Conservation (phyloP, 352 stramenopile species). For the Phytophthora lateralis region DNA sequence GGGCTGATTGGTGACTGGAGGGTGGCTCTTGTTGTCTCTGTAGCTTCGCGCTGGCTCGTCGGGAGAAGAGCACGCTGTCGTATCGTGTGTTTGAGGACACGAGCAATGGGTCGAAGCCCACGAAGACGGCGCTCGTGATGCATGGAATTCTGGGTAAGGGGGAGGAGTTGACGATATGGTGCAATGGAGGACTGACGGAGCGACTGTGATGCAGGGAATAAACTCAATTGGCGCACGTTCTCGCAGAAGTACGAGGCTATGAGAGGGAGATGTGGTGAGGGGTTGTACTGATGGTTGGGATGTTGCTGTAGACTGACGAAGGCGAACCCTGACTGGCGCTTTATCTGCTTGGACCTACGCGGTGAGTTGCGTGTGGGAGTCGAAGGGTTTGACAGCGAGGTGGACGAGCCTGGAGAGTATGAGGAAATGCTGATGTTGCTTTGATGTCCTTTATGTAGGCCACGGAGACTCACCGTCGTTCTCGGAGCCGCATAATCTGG, state of each 20-base stretch:
- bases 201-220: slow-evolving; percentile 61
- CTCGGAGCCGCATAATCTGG: slow-evolving; percentile 58
- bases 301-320: slow-evolving; percentile 52
- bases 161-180: neutral
- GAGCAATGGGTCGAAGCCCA: slow-evolving; percentile 35
- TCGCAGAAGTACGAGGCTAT: slow-evolving; percentile 55
- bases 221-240: slow-evolving; percentile 87
- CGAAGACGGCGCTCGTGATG: slow-evolving; percentile 79
- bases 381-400: no score
- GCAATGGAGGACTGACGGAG: slow-evolving; percentile 2
- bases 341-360: slow-evolving; percentile 70
- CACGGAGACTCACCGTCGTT: slow-evolving; percentile 82
- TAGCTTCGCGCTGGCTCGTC: slow-evolving; percentile 22
- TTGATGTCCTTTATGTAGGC: slow-evolving; percentile 27
- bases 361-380: slow-evolving; percentile 35
- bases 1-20: neutral
- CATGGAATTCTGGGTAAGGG: slow-evolving; percentile 78
- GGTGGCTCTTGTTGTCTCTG: neutral
- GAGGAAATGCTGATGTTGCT: slow-evolving; percentile 1
- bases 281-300: slow-evolving; percentile 1
- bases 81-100: slow-evolving; percentile 70
- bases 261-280: neutral
- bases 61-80: slow-evolving; percentile 58
- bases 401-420: neutral
- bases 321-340: slow-evolving; percentile 68